Percentiles rank a stretch among this genome's conserved stretches.
Evolutionary conservation across 2,329 filamentous ascomycete species (phyloP).

Genomic region (Pezicula neosporulosa): DNA sequence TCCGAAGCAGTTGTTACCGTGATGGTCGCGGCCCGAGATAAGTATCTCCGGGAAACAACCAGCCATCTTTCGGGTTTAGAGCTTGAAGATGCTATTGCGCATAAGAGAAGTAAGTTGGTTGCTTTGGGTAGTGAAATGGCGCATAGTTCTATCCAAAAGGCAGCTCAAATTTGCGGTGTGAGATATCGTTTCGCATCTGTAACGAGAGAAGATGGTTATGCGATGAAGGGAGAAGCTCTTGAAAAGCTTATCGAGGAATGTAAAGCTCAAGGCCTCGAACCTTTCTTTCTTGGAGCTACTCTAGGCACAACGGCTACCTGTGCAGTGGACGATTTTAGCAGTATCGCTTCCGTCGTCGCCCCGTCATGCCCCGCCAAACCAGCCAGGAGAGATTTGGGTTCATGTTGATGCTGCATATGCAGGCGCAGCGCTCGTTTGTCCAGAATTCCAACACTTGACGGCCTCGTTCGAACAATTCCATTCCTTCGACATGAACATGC

Average conservation of each 20-base stretch:
- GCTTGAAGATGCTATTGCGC: constrained; percentile 66
- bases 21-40: constrained; percentile 83
- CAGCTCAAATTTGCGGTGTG: constrained; percentile 81
- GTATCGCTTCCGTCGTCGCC: constrained; percentile 28
- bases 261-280: constrained; percentile 67
- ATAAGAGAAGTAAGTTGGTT: constrained; percentile 68
- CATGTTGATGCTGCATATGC: constrained; percentile 94
- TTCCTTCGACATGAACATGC: constrained; percentile 93
- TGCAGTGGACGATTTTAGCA: constrained; percentile 74
- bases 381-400: constrained; percentile 68
- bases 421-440: constrained; percentile 76
- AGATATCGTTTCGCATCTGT: constrained; percentile 70
- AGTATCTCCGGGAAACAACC: constrained; percentile 63
- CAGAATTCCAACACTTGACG: constrained; percentile 72
- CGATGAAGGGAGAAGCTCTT: constrained; percentile 64
- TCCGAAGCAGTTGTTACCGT: constrained; percentile 84
- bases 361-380: constrained; percentile 33
- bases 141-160: constrained; percentile 85
- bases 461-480: constrained; percentile 65
- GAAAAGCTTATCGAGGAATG: constrained; percentile 60
- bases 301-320: constrained; percentile 87
- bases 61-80: constrained; percentile 49
- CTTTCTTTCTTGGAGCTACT: constrained; percentile 82
- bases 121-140: constrained; percentile 76
- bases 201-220: constrained; percentile 58